A percentile compares a stretch with the other conserved stretches of the same genome.
These are phyloP conservation scores for Helenozyma baotianmanensis DNA, from an alignment of 805 yeast genomes.

Conservation along the genomic window DNA sequence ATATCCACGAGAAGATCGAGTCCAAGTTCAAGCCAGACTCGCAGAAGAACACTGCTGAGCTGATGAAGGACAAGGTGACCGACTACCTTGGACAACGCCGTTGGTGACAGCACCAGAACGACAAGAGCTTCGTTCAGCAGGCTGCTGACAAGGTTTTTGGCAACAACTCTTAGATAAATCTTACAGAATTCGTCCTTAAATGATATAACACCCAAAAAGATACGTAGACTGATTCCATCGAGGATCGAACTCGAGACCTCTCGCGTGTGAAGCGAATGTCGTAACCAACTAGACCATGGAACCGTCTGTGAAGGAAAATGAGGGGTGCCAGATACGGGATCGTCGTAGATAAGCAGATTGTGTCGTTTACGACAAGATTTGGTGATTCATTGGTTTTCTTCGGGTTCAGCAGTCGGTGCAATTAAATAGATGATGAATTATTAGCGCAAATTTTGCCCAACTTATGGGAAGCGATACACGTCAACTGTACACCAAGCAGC, in stretches of 20 bases:
- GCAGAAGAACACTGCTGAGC: conserved; percentile 29
- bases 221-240: conserved; percentile 9
- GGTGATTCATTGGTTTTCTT: no score
- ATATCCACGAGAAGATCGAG: conserved; percentile 28
- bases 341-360: no score
- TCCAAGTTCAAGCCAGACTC: conserved; percentile 34
- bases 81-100: conserved; percentile 26
- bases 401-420: no score
- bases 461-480: no score
- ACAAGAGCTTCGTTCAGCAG: conserved; percentile 32
- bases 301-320: conserved; percentile 3
- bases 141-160: conserved; percentile 38
- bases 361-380: no score
- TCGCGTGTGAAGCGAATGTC: conserved; percentile 14
- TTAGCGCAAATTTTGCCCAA: no score
- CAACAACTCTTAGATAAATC: conserved; percentile 9
- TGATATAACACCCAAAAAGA: background rate
- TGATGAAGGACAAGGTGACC: conserved; percentile 27
- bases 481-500: no score
- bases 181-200: background rate
- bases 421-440: no score
- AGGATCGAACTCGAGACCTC: conserved; percentile 16
- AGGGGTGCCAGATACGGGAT: no score
- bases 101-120: conserved; percentile 25
- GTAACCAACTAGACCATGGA: conserved; percentile 13